Percentiles rank a stretch among this genome's conserved stretches.
phyloP scores from a whole-genome alignment of 805 yeast genomes.

The Kodamaea hsintzibuensis region DNA sequence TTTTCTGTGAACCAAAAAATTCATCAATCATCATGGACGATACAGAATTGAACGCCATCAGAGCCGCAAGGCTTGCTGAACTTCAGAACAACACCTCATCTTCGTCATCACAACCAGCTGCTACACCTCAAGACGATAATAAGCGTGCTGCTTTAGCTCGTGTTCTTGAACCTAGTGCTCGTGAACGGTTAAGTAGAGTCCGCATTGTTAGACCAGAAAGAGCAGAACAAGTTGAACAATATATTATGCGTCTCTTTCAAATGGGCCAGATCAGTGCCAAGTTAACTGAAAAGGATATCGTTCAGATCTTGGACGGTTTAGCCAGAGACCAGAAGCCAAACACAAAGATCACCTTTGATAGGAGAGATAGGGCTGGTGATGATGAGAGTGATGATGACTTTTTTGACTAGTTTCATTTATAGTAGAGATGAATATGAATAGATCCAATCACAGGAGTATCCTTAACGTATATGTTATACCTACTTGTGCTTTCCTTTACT shows the following conservation, averaged over 20 bases:
- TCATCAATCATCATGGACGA: conserved; percentile 63
- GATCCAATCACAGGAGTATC: too few relatives aligned
- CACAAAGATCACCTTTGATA: conserved; percentile 56
- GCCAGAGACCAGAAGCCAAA: conserved; percentile 68
- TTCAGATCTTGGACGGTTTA: conserved; percentile 77
- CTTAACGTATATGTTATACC: too few relatives aligned
- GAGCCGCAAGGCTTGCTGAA: conserved; percentile 90
- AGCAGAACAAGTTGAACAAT: conserved; percentile 83
- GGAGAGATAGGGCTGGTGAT: conserved; percentile 11
- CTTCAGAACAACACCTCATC: conserved; percentile 59
- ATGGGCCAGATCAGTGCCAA: conserved; percentile 76
- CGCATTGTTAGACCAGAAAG: conserved; percentile 89
- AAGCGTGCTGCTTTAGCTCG: conserved; percentile 55
- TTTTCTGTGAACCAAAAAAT: too few relatives aligned
- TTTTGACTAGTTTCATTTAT: too few relatives aligned
- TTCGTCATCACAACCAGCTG: conserved; percentile 9
- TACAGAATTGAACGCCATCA: conserved; percentile 80
- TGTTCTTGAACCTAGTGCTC: conserved; percentile 76
- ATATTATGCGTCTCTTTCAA: conserved; percentile 68
- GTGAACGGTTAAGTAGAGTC: conserved; percentile 85
- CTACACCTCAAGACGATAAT: conserved; percentile 36
- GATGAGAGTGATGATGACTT: conserved; percentile 16
- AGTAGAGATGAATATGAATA: too few relatives aligned
- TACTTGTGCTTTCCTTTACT: too few relatives aligned
- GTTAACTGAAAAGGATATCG: conserved; percentile 79